Evolutionary conservation across 2,329 filamentous ascomycete genomes (phyloP).

Genomic region (Apiospora saccharicola): DNA sequence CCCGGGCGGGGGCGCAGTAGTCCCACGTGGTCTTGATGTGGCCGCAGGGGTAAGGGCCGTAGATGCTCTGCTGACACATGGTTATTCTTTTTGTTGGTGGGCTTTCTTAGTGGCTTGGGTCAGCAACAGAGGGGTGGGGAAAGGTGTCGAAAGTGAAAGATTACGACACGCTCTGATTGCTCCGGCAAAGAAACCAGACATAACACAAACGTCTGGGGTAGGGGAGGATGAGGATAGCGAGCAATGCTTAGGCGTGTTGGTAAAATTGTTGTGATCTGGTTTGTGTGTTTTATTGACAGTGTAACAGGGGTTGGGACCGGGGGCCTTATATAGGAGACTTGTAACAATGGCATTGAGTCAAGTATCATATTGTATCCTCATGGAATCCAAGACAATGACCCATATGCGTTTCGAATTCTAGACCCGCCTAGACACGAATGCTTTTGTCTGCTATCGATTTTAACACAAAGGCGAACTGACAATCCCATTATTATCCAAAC

Average conservation of each 20-base stretch:
- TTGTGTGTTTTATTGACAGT: neutral
- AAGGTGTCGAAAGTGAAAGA: neutral
- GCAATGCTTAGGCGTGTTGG: neutral
- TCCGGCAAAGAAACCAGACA: neutral
- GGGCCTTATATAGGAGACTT: neutral
- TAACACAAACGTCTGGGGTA: neutral
- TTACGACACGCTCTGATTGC: neutral
- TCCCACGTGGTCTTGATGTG: constrained; percentile 31
- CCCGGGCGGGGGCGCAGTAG: constrained; percentile 32
- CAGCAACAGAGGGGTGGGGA: neutral
- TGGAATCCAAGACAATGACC: neutral
- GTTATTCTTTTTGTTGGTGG: neutral
- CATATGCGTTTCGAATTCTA: neutral
- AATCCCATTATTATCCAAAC: neutral
- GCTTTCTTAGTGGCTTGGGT: neutral
- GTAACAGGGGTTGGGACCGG: neutral
- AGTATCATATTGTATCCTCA: neutral
- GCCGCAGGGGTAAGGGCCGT: constrained; percentile 36
- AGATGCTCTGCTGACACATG: constrained; percentile 30
- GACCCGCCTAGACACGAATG: too few species aligned
- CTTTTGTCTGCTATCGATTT: neutral
- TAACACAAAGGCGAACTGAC: neutral
- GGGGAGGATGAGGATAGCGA: neutral
- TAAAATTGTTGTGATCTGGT: neutral
- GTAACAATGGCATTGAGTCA: neutral